A percentile compares a stretch with the other conserved stretches of the same genome.
Conservation (phyloP, 495 filamentous ascomycete genomes). For the Xylaria telfairii region DNA sequence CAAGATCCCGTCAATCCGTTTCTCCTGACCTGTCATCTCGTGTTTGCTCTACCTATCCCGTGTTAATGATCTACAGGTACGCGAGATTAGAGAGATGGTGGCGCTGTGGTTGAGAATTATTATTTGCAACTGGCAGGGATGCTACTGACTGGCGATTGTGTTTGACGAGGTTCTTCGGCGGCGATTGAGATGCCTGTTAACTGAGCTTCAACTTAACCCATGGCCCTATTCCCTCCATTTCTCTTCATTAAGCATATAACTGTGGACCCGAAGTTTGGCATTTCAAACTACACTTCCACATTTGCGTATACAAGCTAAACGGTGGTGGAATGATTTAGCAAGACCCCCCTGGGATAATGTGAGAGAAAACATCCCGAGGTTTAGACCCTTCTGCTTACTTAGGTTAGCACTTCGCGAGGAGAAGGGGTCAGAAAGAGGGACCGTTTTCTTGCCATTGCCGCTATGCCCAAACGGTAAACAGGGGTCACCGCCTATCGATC, state of each 20-base stretch:
- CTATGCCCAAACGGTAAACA: neutral
- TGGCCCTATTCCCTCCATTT: neutral
- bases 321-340: neutral
- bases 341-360: neutral
- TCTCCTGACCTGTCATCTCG: neutral
- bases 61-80: neutral
- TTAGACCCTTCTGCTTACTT: slow-evolving; percentile 4
- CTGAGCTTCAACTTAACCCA: neutral
- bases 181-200: neutral
- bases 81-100: neutral
- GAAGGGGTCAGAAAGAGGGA: slow-evolving; percentile 1
- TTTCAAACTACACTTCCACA: neutral
- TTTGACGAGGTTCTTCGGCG: slow-evolving; percentile 1
- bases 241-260: neutral
- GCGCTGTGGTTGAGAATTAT: neutral
- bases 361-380: neutral
- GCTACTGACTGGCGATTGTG: neutral
- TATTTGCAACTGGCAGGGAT: neutral
- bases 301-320: neutral
- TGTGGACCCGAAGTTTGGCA: neutral
- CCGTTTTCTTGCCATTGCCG: neutral
- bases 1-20: slow-evolving; percentile 16
- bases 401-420: neutral
- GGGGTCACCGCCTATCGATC: neutral
- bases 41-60: neutral